phyloP scores from a whole-genome alignment of 164 flowering plant species.

The Santalum album region DNA sequence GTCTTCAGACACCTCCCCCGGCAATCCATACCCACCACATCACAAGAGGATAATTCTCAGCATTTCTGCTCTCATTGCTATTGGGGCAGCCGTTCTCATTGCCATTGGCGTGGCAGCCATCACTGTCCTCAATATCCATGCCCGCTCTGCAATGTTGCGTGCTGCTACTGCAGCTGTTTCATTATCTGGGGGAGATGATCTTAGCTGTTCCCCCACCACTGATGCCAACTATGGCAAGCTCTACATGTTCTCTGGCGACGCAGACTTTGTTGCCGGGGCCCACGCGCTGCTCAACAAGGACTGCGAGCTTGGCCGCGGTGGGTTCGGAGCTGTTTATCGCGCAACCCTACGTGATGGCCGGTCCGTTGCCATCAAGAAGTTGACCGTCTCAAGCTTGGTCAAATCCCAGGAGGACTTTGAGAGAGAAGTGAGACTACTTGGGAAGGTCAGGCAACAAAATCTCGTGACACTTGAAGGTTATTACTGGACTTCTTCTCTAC shows the following conservation, averaged over 20 bases:
- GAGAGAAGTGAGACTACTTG: conserved; percentile 71
- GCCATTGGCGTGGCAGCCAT: conserved; percentile 78
- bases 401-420: conserved; percentile 89
- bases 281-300: conserved; percentile 82
- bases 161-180: conserved; percentile 49
- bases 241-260: conserved; percentile 85
- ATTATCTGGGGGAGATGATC: conserved; percentile 61
- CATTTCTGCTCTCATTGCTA: conserved; percentile 88
- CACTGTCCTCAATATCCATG: conserved; percentile 74
- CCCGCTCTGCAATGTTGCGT: conserved; percentile 51
- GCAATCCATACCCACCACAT: conserved; percentile 34
- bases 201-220: conserved; percentile 58
- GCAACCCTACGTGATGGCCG: conserved; percentile 68
- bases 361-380: conserved; percentile 84
- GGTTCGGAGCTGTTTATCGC: conserved; percentile 81
- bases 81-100: conserved; percentile 86
- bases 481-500: conserved; percentile 87
- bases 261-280: conserved; percentile 69
- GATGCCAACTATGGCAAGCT: conserved; percentile 84
- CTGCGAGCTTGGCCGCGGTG: conserved; percentile 94
- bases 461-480: conserved; percentile 81
- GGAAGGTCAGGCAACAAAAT: conserved; percentile 61
- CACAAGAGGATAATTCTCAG: conserved; percentile 83
- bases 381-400: conserved; percentile 69
- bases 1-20: conserved; percentile 33